Evolutionary conservation across 2,329 filamentous ascomycete genomes (phyloP), one percentile per base, ranked within the genome.

Genomic region (Colletotrichum falcatum): DNA sequence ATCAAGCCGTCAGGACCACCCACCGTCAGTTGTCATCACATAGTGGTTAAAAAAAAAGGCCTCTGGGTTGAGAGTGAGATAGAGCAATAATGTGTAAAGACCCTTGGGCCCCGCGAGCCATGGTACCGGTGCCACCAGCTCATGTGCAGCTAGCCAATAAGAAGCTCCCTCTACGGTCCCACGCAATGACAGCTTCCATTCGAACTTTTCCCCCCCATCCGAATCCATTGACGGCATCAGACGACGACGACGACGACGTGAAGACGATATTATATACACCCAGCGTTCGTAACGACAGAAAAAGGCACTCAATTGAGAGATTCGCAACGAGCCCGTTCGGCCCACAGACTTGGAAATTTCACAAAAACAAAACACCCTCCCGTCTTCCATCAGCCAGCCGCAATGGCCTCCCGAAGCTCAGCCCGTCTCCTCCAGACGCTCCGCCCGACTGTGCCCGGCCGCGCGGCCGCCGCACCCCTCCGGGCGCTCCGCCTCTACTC

Each of bases 371-470:
- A 33, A 33, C 30, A 11, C 7, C 7, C 3, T 30, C 26, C 3
- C 30, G 20, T 48, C 33, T 14, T 1, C 23, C 42, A 30, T 16
- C 28, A 49, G 3, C 18, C 28, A 49, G 3, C 18, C 61, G 75
- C 74, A 73, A 78, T 77, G 67, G 74, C 77, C 39, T 71, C 76
- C 63, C 74, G 74, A 75, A 66, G 71, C 44, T 66, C 76, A 44
- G 65, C 26, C 51, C 75, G 76, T 64, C 72, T 75, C 58, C 71
- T 75, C 20, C 63, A 74, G 39, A 66, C 71, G 65, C 70, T 78
- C 58, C 70, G 73, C 56, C 75, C 74, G n/a, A 62, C 73, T 26
- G 54, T 30, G 28, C 48, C 60, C 14, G 28, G 53, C 54, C 76
- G 73, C 61, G 56, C 70, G 68, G 28, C n/a, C 18, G 46, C 46